These are phyloP conservation scores for Crepidotus variabilis DNA, from an alignment of 768 basidiomycete genomes.

Conservation along the genomic window DNA sequence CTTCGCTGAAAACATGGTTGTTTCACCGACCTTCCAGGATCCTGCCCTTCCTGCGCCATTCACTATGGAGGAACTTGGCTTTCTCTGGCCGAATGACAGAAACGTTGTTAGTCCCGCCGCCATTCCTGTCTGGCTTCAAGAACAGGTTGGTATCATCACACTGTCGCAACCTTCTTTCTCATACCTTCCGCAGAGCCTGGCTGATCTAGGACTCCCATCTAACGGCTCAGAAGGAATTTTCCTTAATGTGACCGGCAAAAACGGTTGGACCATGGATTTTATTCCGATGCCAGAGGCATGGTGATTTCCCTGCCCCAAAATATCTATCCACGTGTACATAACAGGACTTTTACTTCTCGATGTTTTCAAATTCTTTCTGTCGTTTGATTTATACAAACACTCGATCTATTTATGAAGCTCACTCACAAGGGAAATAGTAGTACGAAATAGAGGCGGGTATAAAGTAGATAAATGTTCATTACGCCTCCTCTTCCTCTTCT, in stretches of 20 bases:
- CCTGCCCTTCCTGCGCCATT: conserved; percentile 57
- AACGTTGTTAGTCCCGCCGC: conserved; percentile 73
- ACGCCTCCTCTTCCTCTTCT: conserved; percentile 53
- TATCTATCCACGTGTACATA: neutral
- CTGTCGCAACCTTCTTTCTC: neutral
- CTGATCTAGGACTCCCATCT: conserved; percentile 86
- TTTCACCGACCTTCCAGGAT: conserved; percentile 56
- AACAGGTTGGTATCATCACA: conserved; percentile 58
- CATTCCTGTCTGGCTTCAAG: conserved; percentile 90
- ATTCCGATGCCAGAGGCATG: conserved; percentile 80
- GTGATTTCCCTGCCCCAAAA: conserved; percentile 34
- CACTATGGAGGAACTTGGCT: conserved; percentile 83
- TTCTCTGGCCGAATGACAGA: conserved; percentile 63
- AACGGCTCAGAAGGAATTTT: conserved; percentile 93
- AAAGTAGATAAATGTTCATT: no score
- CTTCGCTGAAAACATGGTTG: conserved; percentile 55
- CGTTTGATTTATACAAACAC: neutral
- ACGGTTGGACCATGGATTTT: conserved; percentile 77
- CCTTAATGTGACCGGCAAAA: conserved; percentile 63
- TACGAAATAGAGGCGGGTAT: no score
- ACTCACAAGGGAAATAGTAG: conserved; percentile 1
- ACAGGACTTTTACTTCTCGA: neutral
- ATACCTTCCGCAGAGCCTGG: conserved; percentile 56
- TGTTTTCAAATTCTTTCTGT: neutral
- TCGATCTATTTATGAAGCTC: neutral